Evolutionary conservation across 2,329 filamentous ascomycete genomes (phyloP).

Genomic region (Diaporthe australafricana): DNA sequence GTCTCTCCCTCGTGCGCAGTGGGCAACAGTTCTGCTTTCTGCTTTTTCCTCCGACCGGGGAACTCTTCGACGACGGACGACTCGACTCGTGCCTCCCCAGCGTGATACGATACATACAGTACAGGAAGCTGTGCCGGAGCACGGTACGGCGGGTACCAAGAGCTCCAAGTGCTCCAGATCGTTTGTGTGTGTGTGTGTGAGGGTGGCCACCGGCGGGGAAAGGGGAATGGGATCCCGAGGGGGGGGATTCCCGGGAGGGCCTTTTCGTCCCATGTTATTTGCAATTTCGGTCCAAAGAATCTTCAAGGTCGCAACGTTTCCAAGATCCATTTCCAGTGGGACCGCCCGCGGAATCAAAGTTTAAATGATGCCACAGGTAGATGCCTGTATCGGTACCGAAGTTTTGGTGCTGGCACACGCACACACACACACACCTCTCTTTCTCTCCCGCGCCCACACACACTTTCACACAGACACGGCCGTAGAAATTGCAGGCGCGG

Average conservation of each 20-base stretch:
- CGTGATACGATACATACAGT: slow-evolving; percentile 1
- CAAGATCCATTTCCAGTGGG: slow-evolving; percentile 27
- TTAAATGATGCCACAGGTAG: slow-evolving; percentile 30
- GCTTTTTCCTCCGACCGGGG: slow-evolving; percentile 8
- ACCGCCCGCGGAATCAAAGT: slow-evolving; percentile 20
- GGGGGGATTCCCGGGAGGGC: slow-evolving; percentile 5
- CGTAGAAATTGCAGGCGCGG: slow-evolving; percentile 18
- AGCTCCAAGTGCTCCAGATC: not conserved
- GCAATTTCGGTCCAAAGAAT: slow-evolving; percentile 31
- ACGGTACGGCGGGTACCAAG: slow-evolving; percentile 16
- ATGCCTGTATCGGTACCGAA: slow-evolving; percentile 21
- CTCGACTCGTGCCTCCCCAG: slow-evolving; percentile 2
- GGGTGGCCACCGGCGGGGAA: slow-evolving; percentile 10
- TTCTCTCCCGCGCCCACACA: too few species aligned
- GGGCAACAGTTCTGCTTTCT: not conserved
- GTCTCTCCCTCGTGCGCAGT: not conserved
- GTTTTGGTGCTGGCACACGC: slow-evolving; percentile 17
- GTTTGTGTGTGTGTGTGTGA: not conserved
- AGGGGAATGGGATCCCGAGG: slow-evolving; percentile 3
- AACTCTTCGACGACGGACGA: not conserved
- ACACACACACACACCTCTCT: not conserved
- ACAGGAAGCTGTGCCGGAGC: slow-evolving; percentile 7
- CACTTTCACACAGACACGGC: not conserved
- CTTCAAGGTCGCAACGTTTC: slow-evolving; percentile 28
- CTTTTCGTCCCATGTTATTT: slow-evolving; percentile 19